These are phyloP conservation scores for Echium plantagineum DNA, from an alignment of 257 asterid genomes.

Conservation along the genomic window DNA sequence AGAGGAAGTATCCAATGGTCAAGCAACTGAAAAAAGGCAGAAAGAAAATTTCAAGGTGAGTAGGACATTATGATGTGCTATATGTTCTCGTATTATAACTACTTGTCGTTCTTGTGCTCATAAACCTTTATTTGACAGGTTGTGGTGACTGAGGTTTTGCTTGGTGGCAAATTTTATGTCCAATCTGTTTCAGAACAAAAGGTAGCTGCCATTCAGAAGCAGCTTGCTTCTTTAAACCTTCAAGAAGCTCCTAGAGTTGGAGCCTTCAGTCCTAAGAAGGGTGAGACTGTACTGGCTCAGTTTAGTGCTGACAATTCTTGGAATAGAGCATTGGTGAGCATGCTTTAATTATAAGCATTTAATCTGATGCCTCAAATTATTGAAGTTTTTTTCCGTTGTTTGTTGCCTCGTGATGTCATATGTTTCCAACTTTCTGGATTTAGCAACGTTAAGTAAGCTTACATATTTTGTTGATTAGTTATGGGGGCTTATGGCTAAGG, in stretches of 20 bases:
- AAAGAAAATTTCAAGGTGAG: conserved; percentile 17
- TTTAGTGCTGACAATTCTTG: conserved; percentile 87
- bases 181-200: conserved; percentile 82
- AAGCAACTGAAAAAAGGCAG: conserved; percentile 18
- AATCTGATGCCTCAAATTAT: neutral
- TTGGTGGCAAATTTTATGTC: conserved; percentile 82
- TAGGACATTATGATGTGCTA: neutral
- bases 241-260: conserved; percentile 87
- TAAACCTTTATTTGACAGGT: conserved; percentile 30
- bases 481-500: too few species aligned
- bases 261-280: conserved; percentile 76
- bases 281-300: conserved; percentile 81
- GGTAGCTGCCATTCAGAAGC: conserved; percentile 64
- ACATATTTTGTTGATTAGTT: too few species aligned
- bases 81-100: too few species aligned
- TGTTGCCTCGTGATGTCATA: conserved; percentile 26
- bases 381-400: neutral
- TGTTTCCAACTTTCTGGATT: conserved; percentile 56
- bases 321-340: conserved; percentile 95
- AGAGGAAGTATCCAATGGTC: conserved; percentile 16
- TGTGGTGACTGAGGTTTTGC: conserved; percentile 76
- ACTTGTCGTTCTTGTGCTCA: too few species aligned
- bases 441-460: conserved; percentile 54
- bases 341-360: neutral
- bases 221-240: conserved; percentile 65